Evolutionary conservation across 495 filamentous ascomycete genomes (phyloP), one percentile per base, ranked within the genome.

Genomic region (Penicillium coprophilum): DNA sequence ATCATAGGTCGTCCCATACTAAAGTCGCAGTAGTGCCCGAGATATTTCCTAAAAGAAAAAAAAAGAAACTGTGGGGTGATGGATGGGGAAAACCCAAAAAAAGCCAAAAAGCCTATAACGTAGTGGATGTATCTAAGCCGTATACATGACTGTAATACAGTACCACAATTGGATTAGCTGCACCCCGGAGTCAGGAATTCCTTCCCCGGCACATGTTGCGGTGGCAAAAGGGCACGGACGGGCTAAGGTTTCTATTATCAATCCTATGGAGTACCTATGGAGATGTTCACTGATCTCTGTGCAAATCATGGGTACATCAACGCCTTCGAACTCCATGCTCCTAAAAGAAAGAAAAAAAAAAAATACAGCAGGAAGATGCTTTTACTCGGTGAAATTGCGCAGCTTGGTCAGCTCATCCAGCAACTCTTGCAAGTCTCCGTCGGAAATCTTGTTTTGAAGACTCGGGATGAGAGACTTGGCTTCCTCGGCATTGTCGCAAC

Each of bases 381-480:
- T 17, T 65, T 71, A 80, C 65, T 82, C 79, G 3, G 77, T 77
- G 53, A 80, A 82, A 60, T 79, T 82, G 48, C 80, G 81, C 65
- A 92, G 71, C 77, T 92, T 93, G 50, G 83, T 85, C 75, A 98
- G 87, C 78, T 98, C 90, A 65, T 97, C 86, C 53, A 97, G 75
- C 57, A 97, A 69, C 56, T 92, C 87, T 67, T 96, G 87, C 60
- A 98, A 66, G 60, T 96, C 90, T 11, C 85, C 85, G 71, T 98
- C 95, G 17, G 77, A 75, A 61, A 96, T 93, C 75, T 97, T 98
- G 66, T 89, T 82, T 58, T 85, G 80, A 21, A 98, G 77, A 61
- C 90, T 96, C 0, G 94, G 94, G 53, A 98, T 96, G 44, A 98
- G 80, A 9, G 90, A 96, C 78, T 96, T 96, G 61, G 94, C 95